A percentile compares a stretch with the other conserved stretches of the same genome.
These are phyloP conservation scores for Ogataea pini DNA, from an alignment of 805 yeast species.

Conservation along the genomic window DNA sequence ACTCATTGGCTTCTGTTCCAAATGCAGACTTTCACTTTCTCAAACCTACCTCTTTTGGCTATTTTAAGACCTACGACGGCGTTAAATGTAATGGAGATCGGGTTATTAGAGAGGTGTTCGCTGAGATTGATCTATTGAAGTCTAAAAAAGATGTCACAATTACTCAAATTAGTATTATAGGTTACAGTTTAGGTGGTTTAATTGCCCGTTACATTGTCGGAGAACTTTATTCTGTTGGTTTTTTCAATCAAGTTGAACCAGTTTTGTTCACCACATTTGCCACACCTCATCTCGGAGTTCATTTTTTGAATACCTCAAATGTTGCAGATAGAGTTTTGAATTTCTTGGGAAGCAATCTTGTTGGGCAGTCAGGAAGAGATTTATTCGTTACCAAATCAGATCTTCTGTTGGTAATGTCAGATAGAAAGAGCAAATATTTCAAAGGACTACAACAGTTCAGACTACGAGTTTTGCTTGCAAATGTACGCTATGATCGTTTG, in stretches of 20 bases:
- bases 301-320: slow-evolving; percentile 44
- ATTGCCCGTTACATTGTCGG: slow-evolving; percentile 73
- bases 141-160: slow-evolving; percentile 36
- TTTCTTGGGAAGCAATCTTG: slow-evolving; percentile 50
- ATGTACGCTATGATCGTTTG: slow-evolving; percentile 78
- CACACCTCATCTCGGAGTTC: slow-evolving; percentile 71
- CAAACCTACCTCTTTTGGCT: slow-evolving; percentile 61
- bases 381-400: slow-evolving; percentile 56
- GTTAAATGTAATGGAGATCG: slow-evolving; percentile 70
- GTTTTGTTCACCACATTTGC: slow-evolving; percentile 67
- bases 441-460: slow-evolving; percentile 60
- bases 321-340: slow-evolving; percentile 42
- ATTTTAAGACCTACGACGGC: slow-evolving; percentile 84
- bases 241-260: slow-evolving; percentile 62
- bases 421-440: slow-evolving; percentile 49
- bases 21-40: slow-evolving; percentile 46
- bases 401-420: slow-evolving; percentile 53
- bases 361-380: slow-evolving; percentile 75
- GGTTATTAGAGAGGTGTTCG: slow-evolving; percentile 63
- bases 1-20: slow-evolving; percentile 32
- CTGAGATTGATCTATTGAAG: slow-evolving; percentile 40
- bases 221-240: slow-evolving; percentile 48
- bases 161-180: slow-evolving; percentile 68
- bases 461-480: slow-evolving; percentile 63
- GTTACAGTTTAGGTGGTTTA: slow-evolving; percentile 90